phyloP scores from a whole-genome alignment of 2,329 filamentous ascomycete genomes.

The Phaeosphaeriaceae sp. region DNA sequence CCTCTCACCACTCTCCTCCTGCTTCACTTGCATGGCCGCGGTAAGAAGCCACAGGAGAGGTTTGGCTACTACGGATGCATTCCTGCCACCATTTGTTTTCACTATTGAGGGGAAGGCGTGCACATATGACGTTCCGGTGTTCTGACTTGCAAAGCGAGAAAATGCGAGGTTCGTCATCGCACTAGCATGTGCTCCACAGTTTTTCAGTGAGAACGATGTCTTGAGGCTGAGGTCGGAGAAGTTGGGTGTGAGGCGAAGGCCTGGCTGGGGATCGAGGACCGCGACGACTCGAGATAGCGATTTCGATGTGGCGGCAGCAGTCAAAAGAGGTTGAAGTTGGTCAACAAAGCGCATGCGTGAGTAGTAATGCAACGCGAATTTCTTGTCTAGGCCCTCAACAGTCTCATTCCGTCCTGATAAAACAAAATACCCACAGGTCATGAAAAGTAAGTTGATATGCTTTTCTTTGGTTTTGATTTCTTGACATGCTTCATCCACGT shows the following conservation, averaged over 20 bases:
- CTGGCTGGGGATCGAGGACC: conserved; percentile 34
- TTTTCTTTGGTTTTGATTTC: conserved; percentile 59
- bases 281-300: conserved; percentile 39
- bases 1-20: conserved; percentile 41
- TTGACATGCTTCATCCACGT: conserved; percentile 52
- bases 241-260: conserved; percentile 18
- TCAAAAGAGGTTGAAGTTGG: conserved; percentile 48
- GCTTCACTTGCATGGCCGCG: conserved; percentile 26
- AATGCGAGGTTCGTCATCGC: conserved; percentile 36
- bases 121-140: conserved; percentile 32
- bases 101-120: conserved; percentile 37
- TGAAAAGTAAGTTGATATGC: conserved; percentile 62
- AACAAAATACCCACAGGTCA: conserved; percentile 58
- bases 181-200: conserved; percentile 30
- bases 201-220: conserved; percentile 29
- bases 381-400: conserved; percentile 44
- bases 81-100: conserved; percentile 23
- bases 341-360: conserved; percentile 47
- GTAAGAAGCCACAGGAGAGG: conserved; percentile 11
- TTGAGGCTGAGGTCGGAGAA: conserved; percentile 37
- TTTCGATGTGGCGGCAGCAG: conserved; percentile 21
- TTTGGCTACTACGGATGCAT: conserved; percentile 13
- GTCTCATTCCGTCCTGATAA: conserved; percentile 48
- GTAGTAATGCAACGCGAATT: conserved; percentile 43
- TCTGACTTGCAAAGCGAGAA: conserved; percentile 26